phyloP scores from a whole-genome alignment of 2,329 filamentous ascomycete genomes.

The Pseudogymnoascus sp. region DNA sequence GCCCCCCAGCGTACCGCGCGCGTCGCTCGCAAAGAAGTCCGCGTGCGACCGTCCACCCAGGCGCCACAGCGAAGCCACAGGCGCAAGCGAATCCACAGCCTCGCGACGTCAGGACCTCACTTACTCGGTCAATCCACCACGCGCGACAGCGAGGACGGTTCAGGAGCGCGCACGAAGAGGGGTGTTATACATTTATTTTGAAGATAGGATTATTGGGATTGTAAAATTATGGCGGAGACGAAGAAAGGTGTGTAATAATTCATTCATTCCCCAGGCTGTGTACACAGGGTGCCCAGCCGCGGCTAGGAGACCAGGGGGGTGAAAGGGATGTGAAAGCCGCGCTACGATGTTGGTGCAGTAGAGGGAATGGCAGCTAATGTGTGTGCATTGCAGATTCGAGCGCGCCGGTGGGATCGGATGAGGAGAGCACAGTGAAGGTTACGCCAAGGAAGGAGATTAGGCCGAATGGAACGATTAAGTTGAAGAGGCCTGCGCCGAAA shows the following conservation, averaged over 20 bases:
- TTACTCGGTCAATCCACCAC: not conserved
- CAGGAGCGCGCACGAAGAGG: not conserved
- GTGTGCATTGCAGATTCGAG: slow-evolving; percentile 3
- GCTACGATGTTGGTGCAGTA: not conserved
- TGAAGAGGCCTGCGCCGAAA: slow-evolving; percentile 56
- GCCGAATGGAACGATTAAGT: slow-evolving; percentile 44
- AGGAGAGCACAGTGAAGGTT: slow-evolving; percentile 55
- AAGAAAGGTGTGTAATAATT: slow-evolving; percentile 2
- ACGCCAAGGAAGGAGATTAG: slow-evolving; percentile 42
- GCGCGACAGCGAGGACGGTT: not conserved
- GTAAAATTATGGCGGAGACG: not conserved
- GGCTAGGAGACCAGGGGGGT: not conserved
- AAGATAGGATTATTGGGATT: not conserved
- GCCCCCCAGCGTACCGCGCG: not conserved
- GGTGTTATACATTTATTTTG: not conserved
- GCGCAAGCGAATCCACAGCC: not conserved
- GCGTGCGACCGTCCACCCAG: not conserved
- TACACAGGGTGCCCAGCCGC: too few species aligned
- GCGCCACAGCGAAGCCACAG: slow-evolving; percentile 1
- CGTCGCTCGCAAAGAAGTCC: not conserved
- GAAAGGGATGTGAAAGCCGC: not conserved
- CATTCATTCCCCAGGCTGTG: too few species aligned
- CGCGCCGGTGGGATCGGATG: slow-evolving; percentile 31
- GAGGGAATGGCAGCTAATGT: not conserved
- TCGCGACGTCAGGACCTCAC: not conserved